Evolutionary conservation across 148 eudicot genomes (phyloP).

Genomic region (Chenopodium suecicum): DNA sequence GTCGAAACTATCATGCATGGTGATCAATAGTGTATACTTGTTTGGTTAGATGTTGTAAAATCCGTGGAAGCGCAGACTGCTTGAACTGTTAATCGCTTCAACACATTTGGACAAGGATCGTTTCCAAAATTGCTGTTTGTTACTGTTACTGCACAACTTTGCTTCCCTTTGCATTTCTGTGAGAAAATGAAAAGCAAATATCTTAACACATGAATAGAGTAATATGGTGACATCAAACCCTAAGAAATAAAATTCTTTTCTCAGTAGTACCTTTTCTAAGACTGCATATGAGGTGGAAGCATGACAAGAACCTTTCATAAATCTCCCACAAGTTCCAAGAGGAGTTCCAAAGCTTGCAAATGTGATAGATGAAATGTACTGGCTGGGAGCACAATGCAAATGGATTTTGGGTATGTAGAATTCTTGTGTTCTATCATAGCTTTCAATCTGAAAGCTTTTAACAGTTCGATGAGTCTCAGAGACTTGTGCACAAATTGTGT

Average conservation of each 20-base stretch:
- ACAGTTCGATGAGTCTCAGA: conserved; percentile 71
- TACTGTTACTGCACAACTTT: conserved; percentile 74
- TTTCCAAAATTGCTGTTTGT: conserved; percentile 69
- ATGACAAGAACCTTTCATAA: conserved; percentile 71
- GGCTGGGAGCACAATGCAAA: conserved; percentile 55
- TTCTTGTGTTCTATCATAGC: conserved; percentile 42
- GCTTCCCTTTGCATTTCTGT: conserved; percentile 81
- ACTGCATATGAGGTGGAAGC: conserved; percentile 58
- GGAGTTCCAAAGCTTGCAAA: conserved; percentile 97
- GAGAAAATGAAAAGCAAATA: background rate
- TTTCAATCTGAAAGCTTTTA: conserved; percentile 64
- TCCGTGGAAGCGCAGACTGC: conserved; percentile 57
- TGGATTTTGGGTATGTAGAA: conserved; percentile 60
- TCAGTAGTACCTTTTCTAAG: conserved; percentile 64
- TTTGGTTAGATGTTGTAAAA: conserved; percentile 21
- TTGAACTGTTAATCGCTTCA: conserved; percentile 84
- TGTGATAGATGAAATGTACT: conserved; percentile 67
- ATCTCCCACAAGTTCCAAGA: conserved; percentile 74
- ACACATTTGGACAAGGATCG: conserved; percentile 86
- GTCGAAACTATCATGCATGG: conserved; percentile 6
- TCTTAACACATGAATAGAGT: background rate
- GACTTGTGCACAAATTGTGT: conserved; percentile 62
- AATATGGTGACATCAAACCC: background rate
- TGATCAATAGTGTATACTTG: conserved; percentile 28
- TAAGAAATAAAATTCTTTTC: background rate